phyloP scores from a whole-genome alignment of 2,329 filamentous ascomycete species.

The Didymella glomerata region DNA sequence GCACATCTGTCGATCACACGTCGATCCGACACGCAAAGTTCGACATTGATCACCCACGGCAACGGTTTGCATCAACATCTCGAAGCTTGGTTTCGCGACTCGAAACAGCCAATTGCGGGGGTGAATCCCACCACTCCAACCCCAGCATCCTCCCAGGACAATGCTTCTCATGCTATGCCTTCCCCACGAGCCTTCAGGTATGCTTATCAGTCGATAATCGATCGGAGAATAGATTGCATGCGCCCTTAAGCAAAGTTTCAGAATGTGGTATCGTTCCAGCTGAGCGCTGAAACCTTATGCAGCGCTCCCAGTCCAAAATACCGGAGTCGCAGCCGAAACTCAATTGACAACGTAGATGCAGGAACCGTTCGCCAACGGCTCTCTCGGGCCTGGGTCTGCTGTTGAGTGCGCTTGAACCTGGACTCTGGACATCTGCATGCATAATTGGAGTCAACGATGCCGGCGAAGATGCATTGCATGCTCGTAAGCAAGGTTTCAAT shows the following conservation, averaged over 20 bases:
- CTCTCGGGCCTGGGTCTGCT: background rate
- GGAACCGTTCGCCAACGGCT: constrained; percentile 7
- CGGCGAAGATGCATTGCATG: background rate
- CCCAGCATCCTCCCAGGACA: background rate
- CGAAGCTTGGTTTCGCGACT: background rate
- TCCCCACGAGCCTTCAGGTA: background rate
- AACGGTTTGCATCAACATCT: background rate
- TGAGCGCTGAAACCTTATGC: background rate
- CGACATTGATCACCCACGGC: background rate
- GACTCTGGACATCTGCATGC: constrained; percentile 3
- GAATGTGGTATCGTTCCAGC: background rate
- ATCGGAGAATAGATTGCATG: background rate
- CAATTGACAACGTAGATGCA: background rate
- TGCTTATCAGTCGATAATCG: background rate
- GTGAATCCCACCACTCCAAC: background rate
- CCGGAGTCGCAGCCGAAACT: constrained; percentile 7
- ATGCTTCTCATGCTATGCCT: background rate
- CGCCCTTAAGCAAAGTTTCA: background rate
- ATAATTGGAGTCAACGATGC: constrained; percentile 1
- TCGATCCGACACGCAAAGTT: background rate
- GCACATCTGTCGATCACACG: background rate
- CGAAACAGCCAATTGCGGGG: constrained; percentile 8
- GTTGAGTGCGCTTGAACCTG: background rate
- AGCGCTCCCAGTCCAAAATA: background rate
- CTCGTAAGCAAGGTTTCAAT: background rate